Evolutionary conservation across 345 rosid species (phyloP), one percentile per base, ranked within the genome.

Genomic region (Lepidium aucheri): DNA sequence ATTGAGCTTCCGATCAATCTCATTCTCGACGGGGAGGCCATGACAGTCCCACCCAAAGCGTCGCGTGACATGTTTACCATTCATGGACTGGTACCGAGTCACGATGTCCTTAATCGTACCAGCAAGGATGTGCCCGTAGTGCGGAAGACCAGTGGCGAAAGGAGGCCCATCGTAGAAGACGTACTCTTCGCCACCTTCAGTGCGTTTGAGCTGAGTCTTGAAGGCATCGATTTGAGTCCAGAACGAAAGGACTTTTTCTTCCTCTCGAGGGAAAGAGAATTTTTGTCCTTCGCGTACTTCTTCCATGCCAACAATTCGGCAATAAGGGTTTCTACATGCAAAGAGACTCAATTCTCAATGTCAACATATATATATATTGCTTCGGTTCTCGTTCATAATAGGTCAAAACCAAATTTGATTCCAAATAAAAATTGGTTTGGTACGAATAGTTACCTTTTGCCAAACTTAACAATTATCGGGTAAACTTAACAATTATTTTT

Each of bases 161-260:
- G 97, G 98, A 2, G 97, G 98, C 0, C 98, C 98, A 49, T 92
- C 97, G 65, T 87, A 92, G 83, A 93, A 93, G 60, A 87, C 68
- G 69, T 87, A 93, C 67, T 89, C 96, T 76, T 49, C 53, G 22
- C 22, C 22, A 20, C 22, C 22, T 20, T 78, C 60, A 10, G 97
- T 84, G 30, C 83, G 86, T 4, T 69, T 68, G 34, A 86, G 69
- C 59, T 93, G 97, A 17, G 83, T 88, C 36, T 82, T 77, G 79
- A 92, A 92, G 11, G 96, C 96, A 24, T 24, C 26, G 3, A 24
- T 24, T 24, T 24, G 4, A 24, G 26, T 24, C 26, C 26, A 24
- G 3, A 11, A 75, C 0, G 76, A 53, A 22, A 86, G 82, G 59
- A 82, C 66, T 20, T 65, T 76, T 69, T 86, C 90, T 76, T 93